Evolutionary conservation across 2,329 filamentous ascomycete genomes (phyloP).

Genomic region (Exutisphaerella laricina): DNA sequence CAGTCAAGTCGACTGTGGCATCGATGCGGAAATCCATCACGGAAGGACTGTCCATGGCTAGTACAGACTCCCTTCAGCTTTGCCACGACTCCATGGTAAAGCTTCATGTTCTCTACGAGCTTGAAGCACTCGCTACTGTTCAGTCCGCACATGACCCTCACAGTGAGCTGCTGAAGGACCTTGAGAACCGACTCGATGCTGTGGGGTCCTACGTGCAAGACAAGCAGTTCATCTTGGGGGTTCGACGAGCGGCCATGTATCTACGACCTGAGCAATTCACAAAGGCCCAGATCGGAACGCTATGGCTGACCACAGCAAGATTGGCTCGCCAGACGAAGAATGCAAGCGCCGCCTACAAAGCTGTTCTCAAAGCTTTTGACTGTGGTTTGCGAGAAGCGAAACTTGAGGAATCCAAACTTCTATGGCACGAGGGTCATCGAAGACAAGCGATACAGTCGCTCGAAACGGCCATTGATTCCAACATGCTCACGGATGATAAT

Average conservation of each 20-base stretch:
- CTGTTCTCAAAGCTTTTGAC: conserved; percentile 79
- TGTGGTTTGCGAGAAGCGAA: conserved; percentile 81
- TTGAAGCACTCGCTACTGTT: conserved; percentile 65
- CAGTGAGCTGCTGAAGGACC: conserved; percentile 12
- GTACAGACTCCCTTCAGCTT: conserved; percentile 73
- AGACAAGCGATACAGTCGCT: conserved; percentile 91
- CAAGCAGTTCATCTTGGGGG: conserved; percentile 86
- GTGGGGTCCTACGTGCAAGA: conserved; percentile 84
- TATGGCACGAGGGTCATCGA: conserved; percentile 91
- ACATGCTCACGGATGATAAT: conserved; percentile 55
- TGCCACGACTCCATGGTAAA: conserved; percentile 81
- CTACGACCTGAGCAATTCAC: conserved; percentile 44
- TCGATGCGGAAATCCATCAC: conserved; percentile 65
- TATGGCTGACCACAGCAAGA: conserved; percentile 80
- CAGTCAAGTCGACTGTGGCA: conserved; percentile 55
- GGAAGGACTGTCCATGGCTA: conserved; percentile 66
- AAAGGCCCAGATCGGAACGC: conserved; percentile 68
- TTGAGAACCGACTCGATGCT: conserved; percentile 69
- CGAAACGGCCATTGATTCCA: conserved; percentile 75
- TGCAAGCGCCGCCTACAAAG: conserved; percentile 84
- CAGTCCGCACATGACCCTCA: conserved; percentile 9
- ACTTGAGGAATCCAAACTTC: conserved; percentile 85
- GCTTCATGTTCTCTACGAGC: conserved; percentile 79
- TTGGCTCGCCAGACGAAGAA: conserved; percentile 81
- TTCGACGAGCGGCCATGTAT: conserved; percentile 76